Evolutionary conservation across 2,329 filamentous ascomycete species (phyloP).

Genomic region (Exserohilum turcica): DNA sequence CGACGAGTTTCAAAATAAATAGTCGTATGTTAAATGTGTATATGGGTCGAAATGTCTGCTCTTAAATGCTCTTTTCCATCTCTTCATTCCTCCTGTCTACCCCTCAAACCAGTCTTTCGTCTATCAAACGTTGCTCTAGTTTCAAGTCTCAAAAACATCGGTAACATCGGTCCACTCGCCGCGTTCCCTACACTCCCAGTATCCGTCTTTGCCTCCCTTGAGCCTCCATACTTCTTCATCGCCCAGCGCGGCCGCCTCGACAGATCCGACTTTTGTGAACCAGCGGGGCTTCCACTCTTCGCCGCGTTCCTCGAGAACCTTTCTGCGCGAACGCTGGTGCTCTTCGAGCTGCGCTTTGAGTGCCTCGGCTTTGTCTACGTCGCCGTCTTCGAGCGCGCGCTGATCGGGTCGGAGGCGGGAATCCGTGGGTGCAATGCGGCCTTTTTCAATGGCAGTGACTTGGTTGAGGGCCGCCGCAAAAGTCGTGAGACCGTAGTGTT

Average conservation of each 20-base stretch:
- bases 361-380: constrained; percentile 80
- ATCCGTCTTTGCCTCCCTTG: constrained; percentile 81
- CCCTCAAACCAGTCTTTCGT: neutral
- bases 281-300: constrained; percentile 77
- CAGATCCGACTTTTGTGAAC: constrained; percentile 71
- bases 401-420: constrained; percentile 85
- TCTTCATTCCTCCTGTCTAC: neutral
- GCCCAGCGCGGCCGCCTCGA: constrained; percentile 39
- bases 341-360: constrained; percentile 87
- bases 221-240: constrained; percentile 62
- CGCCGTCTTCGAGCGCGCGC: constrained; percentile 78
- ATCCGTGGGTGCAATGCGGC: constrained; percentile 79
- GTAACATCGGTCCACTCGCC: constrained; percentile 68
- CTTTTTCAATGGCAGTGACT: constrained; percentile 77
- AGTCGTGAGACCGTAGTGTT: constrained; percentile 83
- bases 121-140: neutral
- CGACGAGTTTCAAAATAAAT: neutral
- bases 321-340: constrained; percentile 74
- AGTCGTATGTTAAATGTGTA: neutral
- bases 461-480: constrained; percentile 91
- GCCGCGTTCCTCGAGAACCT: constrained; percentile 74
- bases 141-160: constrained; percentile 57
- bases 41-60: neutral
- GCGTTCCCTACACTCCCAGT: constrained; percentile 84
- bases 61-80: neutral